Percentiles rank a stretch among this genome's conserved stretches.
Conservation (phyloP, 2,329 filamentous ascomycete species). For the Lachnellula hyalina region DNA sequence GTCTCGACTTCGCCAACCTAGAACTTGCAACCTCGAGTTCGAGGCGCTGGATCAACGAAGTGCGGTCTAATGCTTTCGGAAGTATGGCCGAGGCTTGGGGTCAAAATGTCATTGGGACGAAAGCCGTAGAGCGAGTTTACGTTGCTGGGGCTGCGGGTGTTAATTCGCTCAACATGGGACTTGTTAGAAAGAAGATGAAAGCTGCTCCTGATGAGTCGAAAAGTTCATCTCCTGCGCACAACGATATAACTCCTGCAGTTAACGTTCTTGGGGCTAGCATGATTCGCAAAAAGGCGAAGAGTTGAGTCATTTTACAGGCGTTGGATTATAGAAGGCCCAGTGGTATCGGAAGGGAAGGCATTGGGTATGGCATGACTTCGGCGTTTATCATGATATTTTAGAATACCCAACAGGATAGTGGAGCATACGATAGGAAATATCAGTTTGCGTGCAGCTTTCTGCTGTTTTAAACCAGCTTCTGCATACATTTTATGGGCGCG, state of each 20-base stretch:
- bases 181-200: constrained; percentile 49
- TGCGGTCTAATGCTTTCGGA: constrained; percentile 40
- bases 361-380: not conserved
- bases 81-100: constrained; percentile 44
- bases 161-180: constrained; percentile 33
- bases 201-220: constrained; percentile 16
- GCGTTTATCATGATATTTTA: not conserved
- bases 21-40: constrained; percentile 61
- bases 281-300: constrained; percentile 54
- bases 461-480: too few relatives aligned
- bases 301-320: constrained; percentile 13
- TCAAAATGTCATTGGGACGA: constrained; percentile 42
- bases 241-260: constrained; percentile 22
- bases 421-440: too few relatives aligned
- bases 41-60: constrained; percentile 64
- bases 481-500: too few relatives aligned
- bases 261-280: constrained; percentile 48
- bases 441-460: too few relatives aligned
- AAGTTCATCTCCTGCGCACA: not conserved
- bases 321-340: not conserved
- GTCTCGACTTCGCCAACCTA: constrained; percentile 66
- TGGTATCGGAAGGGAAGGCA: not conserved
- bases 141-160: constrained; percentile 21
- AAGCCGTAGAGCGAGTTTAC: constrained; percentile 24
- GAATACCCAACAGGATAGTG: not conserved